phyloP scores from a whole-genome alignment of 2,329 filamentous ascomycete species.

The Pyricularia sp. region DNA sequence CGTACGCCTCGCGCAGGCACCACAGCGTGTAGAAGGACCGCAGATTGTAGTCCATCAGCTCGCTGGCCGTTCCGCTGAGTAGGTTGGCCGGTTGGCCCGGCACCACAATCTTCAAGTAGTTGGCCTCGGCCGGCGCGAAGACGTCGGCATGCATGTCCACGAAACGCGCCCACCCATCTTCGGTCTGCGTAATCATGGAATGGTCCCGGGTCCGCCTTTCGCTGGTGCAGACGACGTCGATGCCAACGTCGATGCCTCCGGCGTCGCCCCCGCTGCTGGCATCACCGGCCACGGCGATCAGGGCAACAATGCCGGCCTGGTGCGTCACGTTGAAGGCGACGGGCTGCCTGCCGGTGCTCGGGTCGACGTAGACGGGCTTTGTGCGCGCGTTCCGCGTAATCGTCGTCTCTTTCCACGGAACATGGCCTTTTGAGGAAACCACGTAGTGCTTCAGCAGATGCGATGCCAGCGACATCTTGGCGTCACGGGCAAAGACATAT shows the following conservation, averaged over 20 bases:
- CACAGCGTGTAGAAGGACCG: slow-evolving; percentile 65
- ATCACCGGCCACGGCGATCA: slow-evolving; percentile 42
- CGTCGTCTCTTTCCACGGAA: slow-evolving; percentile 47
- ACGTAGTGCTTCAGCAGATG: slow-evolving; percentile 61
- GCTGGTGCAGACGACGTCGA: slow-evolving; percentile 63
- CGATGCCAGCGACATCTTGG: slow-evolving; percentile 61
- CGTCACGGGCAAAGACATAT: slow-evolving; percentile 57
- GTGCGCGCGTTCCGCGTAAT: slow-evolving; percentile 41
- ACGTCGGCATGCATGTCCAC: slow-evolving; percentile 62
- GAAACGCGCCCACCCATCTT: slow-evolving; percentile 47
- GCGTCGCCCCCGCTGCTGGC: slow-evolving; percentile 5
- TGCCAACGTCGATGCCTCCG: slow-evolving; percentile 39
- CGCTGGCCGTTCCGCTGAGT: slow-evolving; percentile 13
- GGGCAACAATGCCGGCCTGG: slow-evolving; percentile 60
- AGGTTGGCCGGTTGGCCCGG: slow-evolving; percentile 15
- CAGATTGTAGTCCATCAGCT: slow-evolving; percentile 46
- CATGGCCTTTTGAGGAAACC: slow-evolving; percentile 38
- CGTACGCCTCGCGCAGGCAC: slow-evolving; percentile 69
- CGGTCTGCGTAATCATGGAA: slow-evolving; percentile 35
- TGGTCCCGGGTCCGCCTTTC: slow-evolving; percentile 54
- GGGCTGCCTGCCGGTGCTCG: slow-evolving; percentile 29
- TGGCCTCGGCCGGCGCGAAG: slow-evolving; percentile 48
- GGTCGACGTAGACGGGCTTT: slow-evolving; percentile 41
- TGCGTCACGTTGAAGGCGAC: slow-evolving; percentile 66
- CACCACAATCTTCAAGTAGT: slow-evolving; percentile 41